phyloP scores from a whole-genome alignment of 306 rosid genomes.

The Vachellia collinsii region DNA sequence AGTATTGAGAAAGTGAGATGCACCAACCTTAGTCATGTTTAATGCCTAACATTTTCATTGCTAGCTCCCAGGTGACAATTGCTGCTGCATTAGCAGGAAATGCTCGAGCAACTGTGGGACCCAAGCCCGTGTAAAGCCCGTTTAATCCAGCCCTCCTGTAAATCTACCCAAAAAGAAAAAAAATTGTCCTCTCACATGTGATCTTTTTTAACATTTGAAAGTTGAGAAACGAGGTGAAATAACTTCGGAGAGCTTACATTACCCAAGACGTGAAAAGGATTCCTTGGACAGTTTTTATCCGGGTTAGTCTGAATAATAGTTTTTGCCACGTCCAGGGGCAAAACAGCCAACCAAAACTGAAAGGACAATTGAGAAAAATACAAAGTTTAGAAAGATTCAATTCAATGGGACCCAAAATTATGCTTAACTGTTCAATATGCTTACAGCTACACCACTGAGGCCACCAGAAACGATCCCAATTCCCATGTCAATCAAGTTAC shows the following conservation, averaged over 20 bases:
- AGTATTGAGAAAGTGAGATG: too few species aligned
- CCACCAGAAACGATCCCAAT: slow-evolving; percentile 88
- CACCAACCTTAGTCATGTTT: too few species aligned
- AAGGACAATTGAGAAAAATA: slow-evolving; percentile 29
- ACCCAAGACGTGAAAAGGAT: slow-evolving; percentile 73
- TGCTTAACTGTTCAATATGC: slow-evolving; percentile 43
- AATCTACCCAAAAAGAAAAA: too few species aligned
- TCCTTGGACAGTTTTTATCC: slow-evolving; percentile 57
- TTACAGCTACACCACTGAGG: slow-evolving; percentile 81
- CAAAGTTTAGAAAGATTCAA: neutral
- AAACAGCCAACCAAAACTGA: slow-evolving; percentile 90
- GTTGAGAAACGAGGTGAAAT: too few species aligned
- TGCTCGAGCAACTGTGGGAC: too few species aligned
- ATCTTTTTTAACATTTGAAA: too few species aligned
- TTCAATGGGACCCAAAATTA: slow-evolving; percentile 6
- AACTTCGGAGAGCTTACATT: slow-evolving; percentile 59
- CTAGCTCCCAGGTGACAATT: too few species aligned
- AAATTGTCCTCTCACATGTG: too few species aligned
- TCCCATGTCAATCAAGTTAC: slow-evolving; percentile 74
- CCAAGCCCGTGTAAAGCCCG: too few species aligned
- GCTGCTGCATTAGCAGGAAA: too few species aligned
- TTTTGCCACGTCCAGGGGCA: slow-evolving; percentile 95
- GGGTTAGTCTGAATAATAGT: slow-evolving; percentile 86
- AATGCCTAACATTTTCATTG: too few species aligned
- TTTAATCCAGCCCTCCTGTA: too few species aligned